Percentiles rank a stretch among this genome's conserved stretches.
Conservation (phyloP, 1,284 basidiomycete species). For the Rhodofomes roseus region DNA sequence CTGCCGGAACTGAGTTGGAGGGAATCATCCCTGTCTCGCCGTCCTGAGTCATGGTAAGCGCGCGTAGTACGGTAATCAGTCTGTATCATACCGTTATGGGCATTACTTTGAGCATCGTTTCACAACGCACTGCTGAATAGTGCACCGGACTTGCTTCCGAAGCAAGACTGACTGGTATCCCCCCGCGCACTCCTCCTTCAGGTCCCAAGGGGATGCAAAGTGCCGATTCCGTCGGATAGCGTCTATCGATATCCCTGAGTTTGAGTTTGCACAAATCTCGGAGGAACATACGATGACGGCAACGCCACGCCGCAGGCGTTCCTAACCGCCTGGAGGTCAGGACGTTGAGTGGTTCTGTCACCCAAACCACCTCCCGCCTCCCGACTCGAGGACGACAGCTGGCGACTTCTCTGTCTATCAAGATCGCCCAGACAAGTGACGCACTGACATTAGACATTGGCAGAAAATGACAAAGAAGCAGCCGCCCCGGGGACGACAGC, state of each 20-base stretch:
- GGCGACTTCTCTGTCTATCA: neutral
- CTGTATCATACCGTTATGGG: too few species aligned
- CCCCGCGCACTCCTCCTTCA: neutral
- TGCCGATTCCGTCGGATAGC: neutral
- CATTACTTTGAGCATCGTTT: too few species aligned
- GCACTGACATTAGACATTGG: neutral
- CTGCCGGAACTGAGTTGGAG: neutral
- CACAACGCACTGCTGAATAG: too few species aligned
- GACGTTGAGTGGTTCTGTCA: neutral
- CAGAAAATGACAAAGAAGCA: constrained; percentile 2
- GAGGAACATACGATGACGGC: neutral
- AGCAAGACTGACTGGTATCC: neutral
- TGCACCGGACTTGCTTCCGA: too few species aligned
- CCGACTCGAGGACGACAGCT: neutral
- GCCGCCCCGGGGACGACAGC: neutral
- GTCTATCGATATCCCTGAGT: neutral
- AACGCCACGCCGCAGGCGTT: neutral
- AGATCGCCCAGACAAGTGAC: neutral
- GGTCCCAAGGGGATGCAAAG: neutral
- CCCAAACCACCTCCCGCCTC: neutral
- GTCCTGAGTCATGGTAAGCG: too few species aligned
- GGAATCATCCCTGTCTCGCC: too few species aligned
- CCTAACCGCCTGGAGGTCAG: neutral
- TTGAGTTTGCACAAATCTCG: neutral
- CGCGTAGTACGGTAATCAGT: too few species aligned